Evolutionary conservation across 2,329 filamentous ascomycete species (phyloP).

Genomic region (Blastomyces gilchristii): DNA sequence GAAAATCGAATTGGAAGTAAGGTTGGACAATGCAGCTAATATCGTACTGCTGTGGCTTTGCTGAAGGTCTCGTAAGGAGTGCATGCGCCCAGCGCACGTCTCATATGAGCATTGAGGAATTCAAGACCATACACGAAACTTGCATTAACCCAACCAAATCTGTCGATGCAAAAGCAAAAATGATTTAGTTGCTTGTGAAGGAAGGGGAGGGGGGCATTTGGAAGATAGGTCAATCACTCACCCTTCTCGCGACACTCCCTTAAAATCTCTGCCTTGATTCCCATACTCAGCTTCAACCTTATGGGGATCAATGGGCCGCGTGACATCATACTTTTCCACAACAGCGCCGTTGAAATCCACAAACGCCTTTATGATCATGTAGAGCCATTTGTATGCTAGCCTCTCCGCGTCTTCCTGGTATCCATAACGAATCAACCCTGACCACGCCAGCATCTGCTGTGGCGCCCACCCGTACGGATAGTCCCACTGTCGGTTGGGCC

Average conservation of each 20-base stretch:
- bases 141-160: constrained; percentile 98
- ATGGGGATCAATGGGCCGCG: constrained; percentile 77
- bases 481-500: constrained; percentile 96
- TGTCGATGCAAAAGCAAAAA: constrained; percentile 28
- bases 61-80: constrained; percentile 78
- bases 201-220: neutral
- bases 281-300: constrained; percentile 94
- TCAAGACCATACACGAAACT: constrained; percentile 91
- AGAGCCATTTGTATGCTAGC: constrained; percentile 90
- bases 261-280: constrained; percentile 91
- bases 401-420: constrained; percentile 84
- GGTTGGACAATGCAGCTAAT: neutral
- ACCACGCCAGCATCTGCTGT: constrained; percentile 97
- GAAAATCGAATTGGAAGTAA: neutral
- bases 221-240: constrained; percentile 42
- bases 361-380: constrained; percentile 97
- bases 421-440: constrained; percentile 79
- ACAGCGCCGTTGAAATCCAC: constrained; percentile 98
- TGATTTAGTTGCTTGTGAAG: neutral
- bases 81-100: constrained; percentile 74
- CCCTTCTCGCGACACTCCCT: constrained; percentile 92
- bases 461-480: constrained; percentile 97
- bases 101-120: constrained; percentile 80
- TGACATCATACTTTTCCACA: constrained; percentile 98
- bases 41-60: constrained; percentile 43